These are phyloP conservation scores for Hevea brasiliensis DNA, from an alignment of 345 rosid species.

Conservation along the genomic window DNA sequence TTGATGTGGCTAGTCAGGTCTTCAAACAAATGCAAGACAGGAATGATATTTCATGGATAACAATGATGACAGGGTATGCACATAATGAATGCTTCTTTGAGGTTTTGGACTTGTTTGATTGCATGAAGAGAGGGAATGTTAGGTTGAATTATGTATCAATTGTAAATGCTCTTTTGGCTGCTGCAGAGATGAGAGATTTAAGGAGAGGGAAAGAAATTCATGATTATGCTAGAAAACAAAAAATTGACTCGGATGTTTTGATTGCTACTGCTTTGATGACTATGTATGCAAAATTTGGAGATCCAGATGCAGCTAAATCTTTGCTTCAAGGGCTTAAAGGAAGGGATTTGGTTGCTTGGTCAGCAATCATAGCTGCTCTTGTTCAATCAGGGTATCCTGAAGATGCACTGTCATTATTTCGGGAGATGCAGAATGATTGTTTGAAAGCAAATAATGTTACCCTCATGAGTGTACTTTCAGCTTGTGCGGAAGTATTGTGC, in stretches of 20 bases:
- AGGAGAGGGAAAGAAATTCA: slow-evolving; percentile 42
- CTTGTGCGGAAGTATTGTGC: slow-evolving; percentile 44
- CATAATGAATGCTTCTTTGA: slow-evolving; percentile 39
- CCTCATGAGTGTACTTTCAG: slow-evolving; percentile 49
- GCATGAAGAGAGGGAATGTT: slow-evolving; percentile 30
- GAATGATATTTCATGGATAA: slow-evolving; percentile 45
- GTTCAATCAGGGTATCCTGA: slow-evolving; percentile 53
- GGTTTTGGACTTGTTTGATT: slow-evolving; percentile 48
- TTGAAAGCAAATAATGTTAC: slow-evolving; percentile 47
- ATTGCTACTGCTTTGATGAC: slow-evolving; percentile 53
- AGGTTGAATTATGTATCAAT: slow-evolving; percentile 43
- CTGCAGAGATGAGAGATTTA: slow-evolving; percentile 44
- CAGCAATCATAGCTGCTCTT: slow-evolving; percentile 51
- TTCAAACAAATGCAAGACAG: slow-evolving; percentile 36
- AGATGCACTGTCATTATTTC: slow-evolving; percentile 48
- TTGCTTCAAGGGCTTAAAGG: slow-evolving; percentile 35
- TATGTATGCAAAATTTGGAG: slow-evolving; percentile 63
- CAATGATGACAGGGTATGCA: slow-evolving; percentile 65
- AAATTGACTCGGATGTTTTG: slow-evolving; percentile 38
- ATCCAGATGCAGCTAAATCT: slow-evolving; percentile 36
- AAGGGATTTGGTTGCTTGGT: slow-evolving; percentile 60
- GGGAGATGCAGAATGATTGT: slow-evolving; percentile 43
- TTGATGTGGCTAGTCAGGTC: slow-evolving; percentile 37
- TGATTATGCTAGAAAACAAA: slow-evolving; percentile 33
- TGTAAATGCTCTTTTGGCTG: slow-evolving; percentile 51